Evolutionary conservation across 768 basidiomycete species (phyloP).

Genomic region (Pleurotus citrinopileatus): DNA sequence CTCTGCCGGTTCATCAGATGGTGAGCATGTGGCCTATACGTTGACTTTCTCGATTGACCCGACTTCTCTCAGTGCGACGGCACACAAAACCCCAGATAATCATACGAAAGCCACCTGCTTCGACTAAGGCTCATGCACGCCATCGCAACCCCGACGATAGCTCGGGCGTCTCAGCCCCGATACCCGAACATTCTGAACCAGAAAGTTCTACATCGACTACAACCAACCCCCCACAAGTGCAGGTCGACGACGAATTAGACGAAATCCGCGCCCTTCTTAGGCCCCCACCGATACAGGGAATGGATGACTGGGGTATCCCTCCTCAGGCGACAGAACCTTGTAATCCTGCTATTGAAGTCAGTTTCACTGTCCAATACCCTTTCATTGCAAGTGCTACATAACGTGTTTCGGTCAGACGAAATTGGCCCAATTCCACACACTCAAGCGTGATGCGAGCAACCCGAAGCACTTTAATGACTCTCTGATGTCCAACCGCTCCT

Average conservation of each 20-base stretch:
- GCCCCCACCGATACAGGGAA: conserved; percentile 62
- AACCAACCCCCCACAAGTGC: conserved; percentile 11
- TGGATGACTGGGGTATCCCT: conserved; percentile 79
- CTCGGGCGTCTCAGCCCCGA: conserved; percentile 15
- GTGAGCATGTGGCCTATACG: conserved; percentile 28
- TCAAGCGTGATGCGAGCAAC: conserved; percentile 60
- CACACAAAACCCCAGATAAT: conserved; percentile 55
- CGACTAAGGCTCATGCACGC: conserved; percentile 47
- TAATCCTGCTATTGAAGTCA: conserved; percentile 62
- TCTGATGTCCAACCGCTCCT: conserved; percentile 87
- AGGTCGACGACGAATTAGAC: conserved; percentile 45
- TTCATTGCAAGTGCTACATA: background rate
- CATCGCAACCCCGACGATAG: conserved; percentile 50
- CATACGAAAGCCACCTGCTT: conserved; percentile 48
- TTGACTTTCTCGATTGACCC: background rate
- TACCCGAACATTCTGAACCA: conserved; percentile 9
- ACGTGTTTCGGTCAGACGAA: conserved; percentile 54
- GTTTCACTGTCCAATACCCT: conserved; percentile 11
- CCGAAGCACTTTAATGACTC: conserved; percentile 95
- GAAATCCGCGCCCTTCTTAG: conserved; percentile 53
- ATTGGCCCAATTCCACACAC: conserved; percentile 69
- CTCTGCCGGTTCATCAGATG: conserved; percentile 35
- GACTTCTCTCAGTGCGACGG: conserved; percentile 35
- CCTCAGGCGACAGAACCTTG: conserved; percentile 49
- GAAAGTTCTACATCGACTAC: conserved; percentile 15